Evolutionary conservation across 495 filamentous ascomycete species (phyloP).

Genomic region (Lepidopterella palustris): DNA sequence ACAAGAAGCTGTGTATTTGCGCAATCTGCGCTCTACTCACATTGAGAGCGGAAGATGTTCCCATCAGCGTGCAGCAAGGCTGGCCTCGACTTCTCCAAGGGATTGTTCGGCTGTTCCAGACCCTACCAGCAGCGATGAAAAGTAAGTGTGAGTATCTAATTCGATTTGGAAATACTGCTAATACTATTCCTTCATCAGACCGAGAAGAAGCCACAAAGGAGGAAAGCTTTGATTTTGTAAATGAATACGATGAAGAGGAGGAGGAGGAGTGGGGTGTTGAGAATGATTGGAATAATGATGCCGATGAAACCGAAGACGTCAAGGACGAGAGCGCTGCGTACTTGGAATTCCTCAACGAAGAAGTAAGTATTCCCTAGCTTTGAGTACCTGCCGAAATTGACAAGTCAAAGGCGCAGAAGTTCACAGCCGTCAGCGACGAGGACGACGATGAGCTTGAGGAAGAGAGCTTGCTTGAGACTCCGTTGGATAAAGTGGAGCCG

Average conservation of each 20-base stretch:
- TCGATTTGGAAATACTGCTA: neutral
- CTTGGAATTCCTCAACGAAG: slow-evolving; percentile 89
- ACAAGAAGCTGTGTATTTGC: slow-evolving; percentile 95
- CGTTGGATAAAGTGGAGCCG: slow-evolving; percentile 88
- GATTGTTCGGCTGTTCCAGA: slow-evolving; percentile 84
- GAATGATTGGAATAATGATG: slow-evolving; percentile 53
- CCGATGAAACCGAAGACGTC: slow-evolving; percentile 60
- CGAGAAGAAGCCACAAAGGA: slow-evolving; percentile 92
- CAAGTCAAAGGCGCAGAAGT: slow-evolving; percentile 65
- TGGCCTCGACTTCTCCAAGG: slow-evolving; percentile 95
- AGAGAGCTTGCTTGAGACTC: slow-evolving; percentile 84
- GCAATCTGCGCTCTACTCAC: slow-evolving; percentile 82
- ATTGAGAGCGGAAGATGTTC: slow-evolving; percentile 68
- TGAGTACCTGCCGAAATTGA: slow-evolving; percentile 27
- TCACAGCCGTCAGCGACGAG: slow-evolving; percentile 59
- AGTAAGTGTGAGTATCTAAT: slow-evolving; percentile 46
- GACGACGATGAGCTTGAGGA: slow-evolving; percentile 92
- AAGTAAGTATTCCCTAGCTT: slow-evolving; percentile 46
- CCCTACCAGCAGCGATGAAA: slow-evolving; percentile 77
- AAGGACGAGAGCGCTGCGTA: slow-evolving; percentile 91
- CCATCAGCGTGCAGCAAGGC: slow-evolving; percentile 81
- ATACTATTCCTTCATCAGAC: slow-evolving; percentile 42
- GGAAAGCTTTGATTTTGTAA: slow-evolving; percentile 66
- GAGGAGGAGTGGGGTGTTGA: slow-evolving; percentile 70
- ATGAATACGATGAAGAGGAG: slow-evolving; percentile 54